phyloP scores from a whole-genome alignment of 441 rosid species.

The Oxalis stricta region DNA sequence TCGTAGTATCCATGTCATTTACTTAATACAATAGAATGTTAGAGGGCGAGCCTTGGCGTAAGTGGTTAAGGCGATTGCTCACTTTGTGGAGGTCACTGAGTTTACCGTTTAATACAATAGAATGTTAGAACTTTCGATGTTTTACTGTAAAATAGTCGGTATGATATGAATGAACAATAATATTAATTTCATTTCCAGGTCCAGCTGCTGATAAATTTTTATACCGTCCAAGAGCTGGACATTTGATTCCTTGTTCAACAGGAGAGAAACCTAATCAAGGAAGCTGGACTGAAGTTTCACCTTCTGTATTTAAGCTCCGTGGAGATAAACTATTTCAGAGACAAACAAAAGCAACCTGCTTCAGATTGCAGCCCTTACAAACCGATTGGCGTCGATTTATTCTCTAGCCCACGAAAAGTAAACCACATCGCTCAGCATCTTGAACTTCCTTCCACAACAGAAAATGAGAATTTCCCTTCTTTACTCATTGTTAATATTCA shows the following conservation, averaged over 20 bases:
- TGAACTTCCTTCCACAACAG: slow-evolving; percentile 43
- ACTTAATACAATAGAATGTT: too few species aligned
- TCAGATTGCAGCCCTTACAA: slow-evolving; percentile 43
- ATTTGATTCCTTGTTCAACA: slow-evolving; percentile 28
- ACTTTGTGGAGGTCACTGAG: too few species aligned
- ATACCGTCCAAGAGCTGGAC: slow-evolving; percentile 53
- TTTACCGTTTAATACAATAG: too few species aligned
- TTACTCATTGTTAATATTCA: slow-evolving; percentile 63
- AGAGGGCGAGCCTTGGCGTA: not conserved
- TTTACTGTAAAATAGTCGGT: too few species aligned
- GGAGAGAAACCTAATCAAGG: slow-evolving; percentile 44
- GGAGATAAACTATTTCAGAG: slow-evolving; percentile 69
- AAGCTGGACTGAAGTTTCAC: slow-evolving; percentile 59
- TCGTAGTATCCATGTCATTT: too few species aligned
- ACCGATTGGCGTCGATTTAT: slow-evolving; percentile 61
- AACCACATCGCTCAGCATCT: slow-evolving; percentile 73
- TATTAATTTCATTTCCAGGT: slow-evolving; percentile 14
- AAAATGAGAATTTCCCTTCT: slow-evolving; percentile 29
- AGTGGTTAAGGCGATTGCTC: too few species aligned
- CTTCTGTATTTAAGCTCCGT: slow-evolving; percentile 62
- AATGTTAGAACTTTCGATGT: too few species aligned
- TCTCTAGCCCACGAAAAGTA: slow-evolving; percentile 45
- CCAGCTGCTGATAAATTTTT: slow-evolving; percentile 37
- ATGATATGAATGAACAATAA: too few species aligned
- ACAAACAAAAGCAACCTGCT: slow-evolving; percentile 57